Evolutionary conservation across 345 rosid genomes (phyloP), one percentile per base, ranked within the genome.

Genomic region (Psidium guajava): DNA sequence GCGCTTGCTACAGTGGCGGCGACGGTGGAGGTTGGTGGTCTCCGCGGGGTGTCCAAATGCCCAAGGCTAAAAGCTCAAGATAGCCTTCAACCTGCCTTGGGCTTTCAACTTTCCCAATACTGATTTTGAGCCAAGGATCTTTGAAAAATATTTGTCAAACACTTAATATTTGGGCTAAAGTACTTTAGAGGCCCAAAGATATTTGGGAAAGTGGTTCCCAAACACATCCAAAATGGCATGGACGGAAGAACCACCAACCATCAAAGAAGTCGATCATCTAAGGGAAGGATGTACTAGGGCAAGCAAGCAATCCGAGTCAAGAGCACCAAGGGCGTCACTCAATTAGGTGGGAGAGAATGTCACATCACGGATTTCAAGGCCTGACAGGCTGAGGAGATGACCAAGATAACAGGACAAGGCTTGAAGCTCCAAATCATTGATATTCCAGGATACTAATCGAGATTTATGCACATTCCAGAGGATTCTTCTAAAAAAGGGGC

Each of bases 171-270:
- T n/a, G n/a, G n/a, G n/a, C n/a, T n/a, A n/a, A n/a, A n/a, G n/a
- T n/a, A n/a, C n/a, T n/a, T n/a, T n/a, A n/a, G n/a, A n/a, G n/a
- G n/a, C n/a, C n/a, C n/a, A n/a, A n/a, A n/a, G n/a, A n/a, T n/a
- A n/a, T n/a, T n/a, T n/a, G n/a, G n/a, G n/a, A n/a, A n/a, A n/a
- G n/a, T n/a, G n/a, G n/a, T n/a, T n/a, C n/a, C n/a, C n/a, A n/a
- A n/a, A n/a, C n/a, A n/a, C n/a, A n/a, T n/a, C n/a, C 44, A 32
- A 18, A 64, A 61, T 0, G 0, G 44, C 24, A 2, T 64, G 1
- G 75, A 32, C 0, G 3, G 22, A 69, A 69, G 44, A 69, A 69
- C 42, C 20, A 13, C 24, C 77, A 69, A 32, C 47, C 77, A 16
- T 18, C 1, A 5, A 64, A 28, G 42, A 13, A 69, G 77, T 24